Percentiles rank a stretch among this genome's conserved stretches.
phyloP scores from a whole-genome alignment of 108 stramenopile species.

The Hondaea fermentalgiana region DNA sequence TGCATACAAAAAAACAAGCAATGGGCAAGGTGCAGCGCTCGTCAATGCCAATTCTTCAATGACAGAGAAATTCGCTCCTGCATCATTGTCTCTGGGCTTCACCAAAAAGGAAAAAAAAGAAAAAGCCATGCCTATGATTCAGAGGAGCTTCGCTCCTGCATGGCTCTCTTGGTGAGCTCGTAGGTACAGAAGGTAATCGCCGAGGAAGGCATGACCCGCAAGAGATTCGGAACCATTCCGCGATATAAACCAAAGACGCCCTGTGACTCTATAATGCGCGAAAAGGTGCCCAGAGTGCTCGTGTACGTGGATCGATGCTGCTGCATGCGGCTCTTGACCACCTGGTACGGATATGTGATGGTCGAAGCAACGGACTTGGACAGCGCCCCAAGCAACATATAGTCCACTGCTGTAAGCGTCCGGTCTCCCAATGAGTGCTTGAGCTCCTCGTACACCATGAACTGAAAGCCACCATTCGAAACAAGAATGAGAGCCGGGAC shows the following conservation, averaged over 20 bases:
- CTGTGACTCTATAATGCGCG: conserved; percentile 56
- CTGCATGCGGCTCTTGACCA: conserved; percentile 87
- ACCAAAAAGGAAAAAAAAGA: too few species aligned
- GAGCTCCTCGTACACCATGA: conserved; percentile 86
- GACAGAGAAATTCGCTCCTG: too few species aligned
- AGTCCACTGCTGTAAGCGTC: conserved; percentile 16
- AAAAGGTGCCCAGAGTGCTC: conserved; percentile 28
- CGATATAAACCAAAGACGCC: conserved; percentile 60
- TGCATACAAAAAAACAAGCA: too few species aligned
- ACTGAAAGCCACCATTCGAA: conserved; percentile 93
- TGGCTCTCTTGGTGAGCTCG: conserved; percentile 43
- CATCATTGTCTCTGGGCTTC: too few species aligned
- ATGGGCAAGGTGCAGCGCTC: too few species aligned
- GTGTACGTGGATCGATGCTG: conserved; percentile 52
- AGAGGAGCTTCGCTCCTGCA: background rate
- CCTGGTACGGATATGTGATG: conserved; percentile 80
- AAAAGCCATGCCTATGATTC: too few species aligned
- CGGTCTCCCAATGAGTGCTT: conserved; percentile 55
- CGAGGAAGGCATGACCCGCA: conserved; percentile 88
- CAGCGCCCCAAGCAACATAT: conserved; percentile 66
- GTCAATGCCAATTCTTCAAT: too few species aligned
- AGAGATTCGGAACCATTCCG: conserved; percentile 88
- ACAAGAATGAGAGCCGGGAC: conserved; percentile 82
- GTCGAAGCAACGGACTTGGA: conserved; percentile 74
- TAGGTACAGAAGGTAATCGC: conserved; percentile 94